Evolutionary conservation across 345 rosid genomes (phyloP).

Genomic region (Microcos paniculata): DNA sequence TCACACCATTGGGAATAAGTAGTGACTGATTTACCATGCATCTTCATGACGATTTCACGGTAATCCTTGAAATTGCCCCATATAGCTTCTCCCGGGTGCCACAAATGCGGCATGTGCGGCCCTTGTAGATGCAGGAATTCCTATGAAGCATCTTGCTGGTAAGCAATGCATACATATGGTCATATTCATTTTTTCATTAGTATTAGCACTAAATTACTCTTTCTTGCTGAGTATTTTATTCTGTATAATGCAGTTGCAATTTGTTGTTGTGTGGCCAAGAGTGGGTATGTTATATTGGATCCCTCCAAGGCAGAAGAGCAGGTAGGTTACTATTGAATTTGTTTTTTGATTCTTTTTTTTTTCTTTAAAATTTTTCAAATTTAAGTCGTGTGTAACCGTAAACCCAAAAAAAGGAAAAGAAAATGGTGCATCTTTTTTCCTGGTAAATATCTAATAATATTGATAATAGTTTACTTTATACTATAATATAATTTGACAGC

Average conservation of each 20-base stretch:
- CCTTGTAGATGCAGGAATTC: slow-evolving; percentile 94
- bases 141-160: slow-evolving; percentile 95
- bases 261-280: slow-evolving; percentile 75
- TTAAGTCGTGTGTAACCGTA: slow-evolving; percentile 55
- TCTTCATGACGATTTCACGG: background rate
- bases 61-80: slow-evolving; percentile 41
- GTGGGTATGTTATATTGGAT: slow-evolving; percentile 63
- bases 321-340: too few relatives aligned
- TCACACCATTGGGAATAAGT: too few relatives aligned
- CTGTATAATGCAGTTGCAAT: slow-evolving; percentile 63
- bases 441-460: background rate
- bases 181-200: slow-evolving; percentile 1
- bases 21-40: too few relatives aligned
- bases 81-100: slow-evolving; percentile 87
- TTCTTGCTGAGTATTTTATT: slow-evolving; percentile 7
- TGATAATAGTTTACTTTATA: background rate
- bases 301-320: slow-evolving; percentile 89
- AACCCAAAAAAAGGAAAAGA: background rate
- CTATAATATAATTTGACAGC: slow-evolving; percentile 28
- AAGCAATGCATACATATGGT: slow-evolving; percentile 13
- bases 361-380: slow-evolving; percentile 36
- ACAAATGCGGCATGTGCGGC: slow-evolving; percentile 95
- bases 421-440: slow-evolving; percentile 28
- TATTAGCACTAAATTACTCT: background rate
- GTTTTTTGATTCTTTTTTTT: too few relatives aligned